A percentile compares a stretch with the other conserved stretches of the same genome.
Evolutionary conservation across 1,284 basidiomycete species (phyloP).

Genomic region (Naganishia albida): DNA sequence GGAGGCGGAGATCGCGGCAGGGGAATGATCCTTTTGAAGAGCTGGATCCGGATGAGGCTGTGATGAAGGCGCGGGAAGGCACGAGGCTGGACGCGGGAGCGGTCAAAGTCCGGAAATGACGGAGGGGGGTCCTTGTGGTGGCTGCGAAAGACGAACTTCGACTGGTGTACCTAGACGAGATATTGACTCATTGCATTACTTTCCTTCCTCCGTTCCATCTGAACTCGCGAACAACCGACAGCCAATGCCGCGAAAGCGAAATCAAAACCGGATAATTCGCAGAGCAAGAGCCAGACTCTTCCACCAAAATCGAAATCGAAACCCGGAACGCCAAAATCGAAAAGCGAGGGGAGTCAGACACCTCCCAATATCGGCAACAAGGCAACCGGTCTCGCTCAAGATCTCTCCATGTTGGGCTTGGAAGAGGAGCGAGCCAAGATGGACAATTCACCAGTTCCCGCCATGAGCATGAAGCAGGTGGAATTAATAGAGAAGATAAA

Average conservation of each 20-base stretch:
- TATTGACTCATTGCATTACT: conserved; percentile 27
- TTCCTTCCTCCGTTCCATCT: background rate
- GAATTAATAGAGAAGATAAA: conserved; percentile 82
- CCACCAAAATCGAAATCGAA: conserved; percentile 28
- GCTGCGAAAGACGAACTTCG: background rate
- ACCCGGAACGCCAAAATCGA: conserved; percentile 11
- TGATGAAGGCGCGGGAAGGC: conserved; percentile 56
- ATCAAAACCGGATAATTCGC: conserved; percentile 9
- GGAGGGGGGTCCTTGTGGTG: background rate
- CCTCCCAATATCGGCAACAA: conserved; percentile 13
- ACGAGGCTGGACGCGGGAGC: conserved; percentile 49
- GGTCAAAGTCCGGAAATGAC: conserved; percentile 8
- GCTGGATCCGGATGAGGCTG: conserved; percentile 60
- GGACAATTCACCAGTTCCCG: conserved; percentile 57
- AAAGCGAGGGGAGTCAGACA: conserved; percentile 21
- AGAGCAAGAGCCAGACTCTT: conserved; percentile 3
- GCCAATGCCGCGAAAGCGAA: conserved; percentile 21
- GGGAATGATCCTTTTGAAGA: conserved; percentile 42
- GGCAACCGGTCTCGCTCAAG: conserved; percentile 46
- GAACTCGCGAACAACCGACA: background rate
- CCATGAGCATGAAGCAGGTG: conserved; percentile 72
- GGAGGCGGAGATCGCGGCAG: conserved; percentile 1
- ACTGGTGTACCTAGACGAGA: conserved; percentile 23
- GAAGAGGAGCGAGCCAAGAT: conserved; percentile 52
- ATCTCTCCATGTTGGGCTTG: conserved; percentile 74